These are phyloP conservation scores for Salvia splendens DNA, from an alignment of 257 asterid genomes.

Conservation along the genomic window DNA sequence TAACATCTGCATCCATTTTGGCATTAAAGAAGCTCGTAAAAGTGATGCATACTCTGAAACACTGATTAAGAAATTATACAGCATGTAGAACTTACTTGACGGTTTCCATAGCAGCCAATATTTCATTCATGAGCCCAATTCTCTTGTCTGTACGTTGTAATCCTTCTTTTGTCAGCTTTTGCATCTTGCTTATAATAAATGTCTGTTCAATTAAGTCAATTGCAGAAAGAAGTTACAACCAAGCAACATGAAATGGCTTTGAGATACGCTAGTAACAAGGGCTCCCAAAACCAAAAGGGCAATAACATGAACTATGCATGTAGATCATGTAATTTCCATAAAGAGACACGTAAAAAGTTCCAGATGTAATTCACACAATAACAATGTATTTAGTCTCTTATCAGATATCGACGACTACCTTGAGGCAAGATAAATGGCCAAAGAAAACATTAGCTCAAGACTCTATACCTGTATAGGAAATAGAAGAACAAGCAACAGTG, in stretches of 20 bases:
- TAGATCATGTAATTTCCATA: neutral
- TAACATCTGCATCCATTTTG: constrained; percentile 69
- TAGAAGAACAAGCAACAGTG: constrained; percentile 75
- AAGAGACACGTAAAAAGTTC: neutral
- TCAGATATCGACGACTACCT: neutral
- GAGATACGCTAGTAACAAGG: constrained; percentile 17
- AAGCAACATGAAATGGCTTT: constrained; percentile 24
- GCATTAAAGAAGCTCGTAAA: constrained; percentile 22
- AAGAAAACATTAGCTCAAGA: neutral
- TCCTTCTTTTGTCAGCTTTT: constrained; percentile 86
- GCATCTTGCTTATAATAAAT: constrained; percentile 81
- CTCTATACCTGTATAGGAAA: constrained; percentile 77
- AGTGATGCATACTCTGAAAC: constrained; percentile 27
- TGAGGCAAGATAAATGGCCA: constrained; percentile 3
- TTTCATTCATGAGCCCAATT: constrained; percentile 95
- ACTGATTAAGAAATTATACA: constrained; percentile 19
- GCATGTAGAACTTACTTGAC: constrained; percentile 65
- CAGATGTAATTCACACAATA: neutral
- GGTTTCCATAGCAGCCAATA: constrained; percentile 98
- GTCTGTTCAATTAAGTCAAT: constrained; percentile 59
- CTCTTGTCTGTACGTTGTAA: constrained; percentile 90
- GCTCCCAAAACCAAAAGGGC: constrained; percentile 9
- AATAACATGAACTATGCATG: constrained; percentile 8
- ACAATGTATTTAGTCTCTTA: neutral
- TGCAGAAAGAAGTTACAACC: constrained; percentile 29